A percentile compares a stretch with the other conserved stretches of the same genome.
phyloP scores from a whole-genome alignment of 2,329 filamentous ascomycete genomes.

The Sphaerulina vaccinii region DNA sequence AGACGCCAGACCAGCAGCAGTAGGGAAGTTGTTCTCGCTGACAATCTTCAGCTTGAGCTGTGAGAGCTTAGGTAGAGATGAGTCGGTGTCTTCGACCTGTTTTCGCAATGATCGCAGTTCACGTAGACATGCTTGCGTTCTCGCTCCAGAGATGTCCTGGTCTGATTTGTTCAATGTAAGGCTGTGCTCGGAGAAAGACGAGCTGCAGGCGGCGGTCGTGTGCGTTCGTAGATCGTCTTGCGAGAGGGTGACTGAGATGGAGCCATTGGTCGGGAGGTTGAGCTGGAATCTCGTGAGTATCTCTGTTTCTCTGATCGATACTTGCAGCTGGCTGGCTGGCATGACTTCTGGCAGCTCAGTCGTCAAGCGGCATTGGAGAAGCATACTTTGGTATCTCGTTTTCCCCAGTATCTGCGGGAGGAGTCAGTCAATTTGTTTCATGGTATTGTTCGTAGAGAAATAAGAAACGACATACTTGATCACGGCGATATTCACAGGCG shows the following conservation, averaged over 20 bases:
- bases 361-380: neutral
- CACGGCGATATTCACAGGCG: slow-evolving; percentile 96
- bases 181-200: slow-evolving; percentile 65
- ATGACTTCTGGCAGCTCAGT: too few relatives aligned
- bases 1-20: slow-evolving; percentile 78
- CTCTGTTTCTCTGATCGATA: too few relatives aligned
- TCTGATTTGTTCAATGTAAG: slow-evolving; percentile 80
- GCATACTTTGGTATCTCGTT: slow-evolving; percentile 80
- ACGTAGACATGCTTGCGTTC: slow-evolving; percentile 91
- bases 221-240: slow-evolving; percentile 92
- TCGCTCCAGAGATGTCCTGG: slow-evolving; percentile 81
- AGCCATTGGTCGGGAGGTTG: slow-evolving; percentile 97
- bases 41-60: slow-evolving; percentile 77
- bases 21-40: slow-evolving; percentile 98
- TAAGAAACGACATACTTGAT: slow-evolving; percentile 67
- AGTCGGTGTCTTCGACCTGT: slow-evolving; percentile 68
- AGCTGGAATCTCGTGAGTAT: slow-evolving; percentile 11
- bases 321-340: too few relatives aligned
- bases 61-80: slow-evolving; percentile 79
- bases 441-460: slow-evolving; percentile 12
- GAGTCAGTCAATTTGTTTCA: slow-evolving; percentile 17
- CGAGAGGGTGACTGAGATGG: slow-evolving; percentile 92
- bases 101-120: slow-evolving; percentile 77
- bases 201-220: slow-evolving; percentile 89
- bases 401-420: slow-evolving; percentile 78